phyloP scores from a whole-genome alignment of 2,329 filamentous ascomycete genomes.

The Hymenoscyphus fructigenus region DNA sequence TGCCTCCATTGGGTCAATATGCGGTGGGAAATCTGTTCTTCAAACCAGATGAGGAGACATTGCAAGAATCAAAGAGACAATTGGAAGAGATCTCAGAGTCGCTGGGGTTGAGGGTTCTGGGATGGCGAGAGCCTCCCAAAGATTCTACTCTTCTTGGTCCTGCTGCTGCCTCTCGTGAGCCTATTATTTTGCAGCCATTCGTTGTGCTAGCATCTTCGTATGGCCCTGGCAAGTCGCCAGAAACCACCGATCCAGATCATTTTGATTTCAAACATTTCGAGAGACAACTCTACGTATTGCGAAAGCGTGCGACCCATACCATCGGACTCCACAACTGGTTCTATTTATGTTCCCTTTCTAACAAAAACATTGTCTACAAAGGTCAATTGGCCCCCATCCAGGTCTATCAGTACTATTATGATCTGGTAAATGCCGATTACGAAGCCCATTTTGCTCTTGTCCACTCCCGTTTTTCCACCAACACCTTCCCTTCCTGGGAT shows the following conservation, averaged over 20 bases:
- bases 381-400: slow-evolving; percentile 91
- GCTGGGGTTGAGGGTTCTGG: slow-evolving; percentile 84
- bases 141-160: slow-evolving; percentile 92
- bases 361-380: slow-evolving; percentile 99
- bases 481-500: slow-evolving; percentile 98
- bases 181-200: slow-evolving; percentile 92
- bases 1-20: slow-evolving; percentile 89
- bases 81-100: slow-evolving; percentile 93
- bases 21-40: slow-evolving; percentile 98
- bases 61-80: slow-evolving; percentile 85
- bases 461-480: slow-evolving; percentile 96
- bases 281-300: slow-evolving; percentile 87
- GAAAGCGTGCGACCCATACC: slow-evolving; percentile 91
- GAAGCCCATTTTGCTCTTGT: slow-evolving; percentile 96
- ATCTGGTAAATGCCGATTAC: slow-evolving; percentile 94
- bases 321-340: slow-evolving; percentile 98
- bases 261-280: slow-evolving; percentile 89
- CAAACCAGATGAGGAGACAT: slow-evolving; percentile 88
- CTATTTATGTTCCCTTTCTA: slow-evolving; percentile 90
- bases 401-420: slow-evolving; percentile 98
- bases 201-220: slow-evolving; percentile 85
- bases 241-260: slow-evolving; percentile 71
- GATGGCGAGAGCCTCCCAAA: slow-evolving; percentile 93
- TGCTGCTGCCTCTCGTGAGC: slow-evolving; percentile 89
- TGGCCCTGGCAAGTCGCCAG: slow-evolving; percentile 75